These are phyloP conservation scores for Lichtheimia hyalospora DNA, from an alignment of 371 early-diverging fungal species.

Conservation along the genomic window DNA sequence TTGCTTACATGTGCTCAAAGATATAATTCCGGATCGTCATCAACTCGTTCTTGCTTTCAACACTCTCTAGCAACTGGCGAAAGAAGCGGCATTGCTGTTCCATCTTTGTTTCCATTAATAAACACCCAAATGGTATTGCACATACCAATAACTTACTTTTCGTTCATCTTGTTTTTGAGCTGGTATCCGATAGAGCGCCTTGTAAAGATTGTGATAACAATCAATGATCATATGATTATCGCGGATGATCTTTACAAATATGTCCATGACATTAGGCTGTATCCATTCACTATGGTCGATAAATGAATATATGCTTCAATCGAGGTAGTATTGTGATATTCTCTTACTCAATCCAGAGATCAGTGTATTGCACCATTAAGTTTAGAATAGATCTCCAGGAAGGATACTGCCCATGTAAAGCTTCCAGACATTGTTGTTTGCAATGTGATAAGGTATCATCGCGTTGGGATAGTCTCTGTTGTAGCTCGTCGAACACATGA, in stretches of 20 bases:
- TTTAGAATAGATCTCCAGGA: constrained; percentile 26
- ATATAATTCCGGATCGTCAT: constrained; percentile 7
- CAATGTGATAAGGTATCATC: background rate
- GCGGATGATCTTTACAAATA: constrained; percentile 13
- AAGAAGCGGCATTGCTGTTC: constrained; percentile 1
- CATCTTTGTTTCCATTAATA: background rate
- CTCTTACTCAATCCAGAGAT: constrained; percentile 34
- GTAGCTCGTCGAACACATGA: too few relatives aligned
- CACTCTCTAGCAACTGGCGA: background rate
- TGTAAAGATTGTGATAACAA: constrained; percentile 6
- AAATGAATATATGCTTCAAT: background rate
- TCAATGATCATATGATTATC: constrained; percentile 13
- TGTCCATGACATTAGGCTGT: constrained; percentile 5
- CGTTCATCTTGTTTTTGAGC: background rate
- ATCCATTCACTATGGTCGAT: constrained; percentile 15
- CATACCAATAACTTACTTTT: background rate
- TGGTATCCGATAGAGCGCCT: constrained; percentile 1
- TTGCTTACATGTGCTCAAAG: constrained; percentile 1
- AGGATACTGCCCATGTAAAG: constrained; percentile 9
- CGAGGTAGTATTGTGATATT: background rate
- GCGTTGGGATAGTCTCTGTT: too few relatives aligned
- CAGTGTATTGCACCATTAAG: constrained; percentile 28
- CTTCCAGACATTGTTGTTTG: constrained; percentile 18
- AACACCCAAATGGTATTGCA: background rate
- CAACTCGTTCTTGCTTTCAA: background rate